Evolutionary conservation across 768 basidiomycete genomes (phyloP), one percentile per base, ranked within the genome.

Genomic region (Phylloporus scabripes): DNA sequence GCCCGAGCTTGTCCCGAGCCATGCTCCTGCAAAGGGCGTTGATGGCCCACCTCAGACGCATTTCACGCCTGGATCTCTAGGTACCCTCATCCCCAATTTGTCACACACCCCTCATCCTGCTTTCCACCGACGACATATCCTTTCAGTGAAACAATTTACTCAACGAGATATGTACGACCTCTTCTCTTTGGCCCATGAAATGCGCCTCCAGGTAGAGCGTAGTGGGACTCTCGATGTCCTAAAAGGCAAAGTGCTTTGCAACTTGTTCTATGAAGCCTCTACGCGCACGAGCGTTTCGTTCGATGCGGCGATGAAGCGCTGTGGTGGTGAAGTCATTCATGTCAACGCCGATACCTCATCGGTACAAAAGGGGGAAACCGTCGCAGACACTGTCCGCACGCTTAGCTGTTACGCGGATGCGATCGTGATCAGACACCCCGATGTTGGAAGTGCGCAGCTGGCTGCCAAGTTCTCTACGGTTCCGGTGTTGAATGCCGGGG

Each of bases 231-330:
- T 97, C 48, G 92, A 98, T 57, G 81, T 96, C 50, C 75, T 98
- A 39, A 88, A 85, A 55, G 95, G 95, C 32, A 89, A 86, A 52
- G 85, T 99, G 1, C 78, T 99, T 6, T 92, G 87, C 63, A 93
- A 84, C 18, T 65, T 94, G 32, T 99, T 99, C 77, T 99, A 92
- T 66, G 96, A 99, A 66, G 90, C 95, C 1, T 96, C 93, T 3
- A 99, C 96, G 3, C 79, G 96, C 29, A 99, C 96, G 3, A 92
- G 90, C 53, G 79, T 87, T 4, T 97, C 95, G 8, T 99, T 99
- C 60, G 95, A 99, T 64, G 87, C 95, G 2, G 96, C 96, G 10
- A 99, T 98, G 96, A 95, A 96, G 68, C 82, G 96, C 43, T 92
- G 92, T 60, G 96, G 96, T 23, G 96, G 96, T 17, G 83, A 94